Evolutionary conservation across 129 eudicot genomes (phyloP).

Genomic region (Saposhnikovia divaricata): DNA sequence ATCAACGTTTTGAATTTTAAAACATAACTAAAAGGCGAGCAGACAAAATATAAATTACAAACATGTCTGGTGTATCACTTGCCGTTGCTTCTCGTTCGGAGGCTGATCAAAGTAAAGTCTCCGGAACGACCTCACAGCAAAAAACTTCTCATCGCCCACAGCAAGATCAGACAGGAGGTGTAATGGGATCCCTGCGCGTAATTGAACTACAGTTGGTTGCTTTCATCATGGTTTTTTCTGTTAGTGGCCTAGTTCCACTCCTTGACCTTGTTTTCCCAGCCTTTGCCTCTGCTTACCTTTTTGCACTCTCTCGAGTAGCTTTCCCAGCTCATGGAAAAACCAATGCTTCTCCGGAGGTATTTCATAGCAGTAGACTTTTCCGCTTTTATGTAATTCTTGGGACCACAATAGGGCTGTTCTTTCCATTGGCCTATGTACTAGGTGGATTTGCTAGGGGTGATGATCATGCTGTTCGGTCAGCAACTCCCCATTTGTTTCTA

Average conservation of each 20-base stretch:
- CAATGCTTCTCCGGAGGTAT: constrained; percentile 25
- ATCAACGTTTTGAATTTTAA: background rate
- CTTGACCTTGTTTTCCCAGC: constrained; percentile 72
- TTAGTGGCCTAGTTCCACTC: constrained; percentile 81
- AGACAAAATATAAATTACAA: background rate
- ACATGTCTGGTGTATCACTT: constrained; percentile 31
- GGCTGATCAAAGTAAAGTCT: constrained; percentile 7
- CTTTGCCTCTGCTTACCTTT: constrained; percentile 52
- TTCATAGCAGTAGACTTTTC: constrained; percentile 39
- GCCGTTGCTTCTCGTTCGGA: constrained; percentile 22
- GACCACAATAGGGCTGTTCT: constrained; percentile 58
- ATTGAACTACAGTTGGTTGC: constrained; percentile 60
- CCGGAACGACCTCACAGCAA: background rate
- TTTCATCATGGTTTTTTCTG: constrained; percentile 86
- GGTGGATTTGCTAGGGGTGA: constrained; percentile 94
- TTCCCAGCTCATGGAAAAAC: constrained; percentile 41
- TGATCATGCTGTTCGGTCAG: constrained; percentile 75
- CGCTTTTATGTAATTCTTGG: constrained; percentile 51
- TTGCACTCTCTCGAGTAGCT: constrained; percentile 50
- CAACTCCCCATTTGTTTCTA: constrained; percentile 86
- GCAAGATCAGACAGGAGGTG: constrained; percentile 13
- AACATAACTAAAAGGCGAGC: background rate
- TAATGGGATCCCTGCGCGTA: constrained; percentile 25
- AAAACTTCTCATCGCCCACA: background rate
- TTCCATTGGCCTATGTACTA: constrained; percentile 78